Percentiles rank a stretch among this genome's conserved stretches.
Evolutionary conservation across 352 stramenopile species (phyloP).

Genomic region (Pythium phragmitis): DNA sequence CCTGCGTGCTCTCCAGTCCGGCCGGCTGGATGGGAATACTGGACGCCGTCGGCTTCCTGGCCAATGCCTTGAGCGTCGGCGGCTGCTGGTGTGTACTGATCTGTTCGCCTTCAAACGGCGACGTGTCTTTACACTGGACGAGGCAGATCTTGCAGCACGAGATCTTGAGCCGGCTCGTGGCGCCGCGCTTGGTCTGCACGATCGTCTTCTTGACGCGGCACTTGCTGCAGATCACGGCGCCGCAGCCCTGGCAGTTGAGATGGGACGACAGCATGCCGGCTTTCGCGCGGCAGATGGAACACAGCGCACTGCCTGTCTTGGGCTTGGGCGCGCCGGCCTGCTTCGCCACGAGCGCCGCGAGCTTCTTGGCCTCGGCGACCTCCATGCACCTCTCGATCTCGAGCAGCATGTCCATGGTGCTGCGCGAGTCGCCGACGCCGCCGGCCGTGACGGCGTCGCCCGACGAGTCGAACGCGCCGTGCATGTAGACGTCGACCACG

Average conservation of each 20-base stretch:
- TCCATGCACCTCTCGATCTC: slow-evolving; percentile 41
- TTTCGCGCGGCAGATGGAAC: slow-evolving; percentile 66
- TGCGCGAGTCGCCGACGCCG: slow-evolving; percentile 65
- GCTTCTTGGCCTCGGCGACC: slow-evolving; percentile 66
- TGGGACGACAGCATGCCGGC: slow-evolving; percentile 52
- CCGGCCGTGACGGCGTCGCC: slow-evolving; percentile 58
- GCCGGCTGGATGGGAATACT: neutral
- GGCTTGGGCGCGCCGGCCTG: slow-evolving; percentile 35
- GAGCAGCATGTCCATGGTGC: slow-evolving; percentile 69
- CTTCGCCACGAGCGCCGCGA: slow-evolving; percentile 53
- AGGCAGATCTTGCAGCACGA: slow-evolving; percentile 74
- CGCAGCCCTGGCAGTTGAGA: slow-evolving; percentile 59
- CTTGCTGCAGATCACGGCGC: slow-evolving; percentile 72
- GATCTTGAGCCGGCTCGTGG: slow-evolving; percentile 47
- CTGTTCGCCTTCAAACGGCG: slow-evolving; percentile 55
- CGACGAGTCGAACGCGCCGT: slow-evolving; percentile 66
- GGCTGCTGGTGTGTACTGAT: slow-evolving; percentile 31
- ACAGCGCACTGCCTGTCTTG: slow-evolving; percentile 37
- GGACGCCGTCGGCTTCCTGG: slow-evolving; percentile 24
- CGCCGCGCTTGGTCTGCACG: slow-evolving; percentile 40
- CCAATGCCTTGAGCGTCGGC: slow-evolving; percentile 18
- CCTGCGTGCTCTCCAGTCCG: slow-evolving; percentile 12
- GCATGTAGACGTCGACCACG: slow-evolving; percentile 69
- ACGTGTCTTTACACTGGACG: slow-evolving; percentile 65
- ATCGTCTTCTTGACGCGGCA: slow-evolving; percentile 65